Conservation (phyloP, 1,139 yeast species). For the Taphrina wiesneri region DNA sequence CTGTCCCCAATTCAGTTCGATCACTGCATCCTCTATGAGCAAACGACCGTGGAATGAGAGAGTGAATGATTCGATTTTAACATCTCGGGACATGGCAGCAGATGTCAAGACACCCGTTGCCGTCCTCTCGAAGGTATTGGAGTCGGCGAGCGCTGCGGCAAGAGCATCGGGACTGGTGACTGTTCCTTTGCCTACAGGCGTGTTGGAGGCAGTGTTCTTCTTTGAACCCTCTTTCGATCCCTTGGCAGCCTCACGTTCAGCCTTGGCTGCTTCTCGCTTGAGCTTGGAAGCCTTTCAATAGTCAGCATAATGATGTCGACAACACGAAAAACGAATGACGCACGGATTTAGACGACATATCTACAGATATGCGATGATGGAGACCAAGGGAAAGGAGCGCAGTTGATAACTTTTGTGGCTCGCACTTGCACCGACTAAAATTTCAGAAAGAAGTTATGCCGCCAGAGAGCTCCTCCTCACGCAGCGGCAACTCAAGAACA, state of each 20-base stretch:
- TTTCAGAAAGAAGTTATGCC: not conserved
- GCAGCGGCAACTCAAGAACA: not conserved
- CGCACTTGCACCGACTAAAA: conserved; percentile 7
- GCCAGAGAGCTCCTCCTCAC: not conserved
- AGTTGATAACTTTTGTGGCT: conserved; percentile 14
- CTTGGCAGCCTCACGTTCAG: conserved; percentile 24
- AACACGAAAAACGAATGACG: not conserved
- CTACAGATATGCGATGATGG: conserved; percentile 2
- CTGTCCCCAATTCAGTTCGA: conserved; percentile 95
- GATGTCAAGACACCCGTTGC: conserved; percentile 96
- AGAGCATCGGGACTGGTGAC: conserved; percentile 30
- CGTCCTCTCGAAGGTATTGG: conserved; percentile 66
- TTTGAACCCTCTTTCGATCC: conserved; percentile 24
- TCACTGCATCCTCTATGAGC: conserved; percentile 80
- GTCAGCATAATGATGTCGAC: not conserved
- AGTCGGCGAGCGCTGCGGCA: conserved; percentile 29
- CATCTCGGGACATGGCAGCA: conserved; percentile 85
- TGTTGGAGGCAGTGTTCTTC: conserved; percentile 26
- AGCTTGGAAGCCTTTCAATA: conserved; percentile 34
- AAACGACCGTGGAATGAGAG: conserved; percentile 88
- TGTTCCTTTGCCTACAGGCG: conserved; percentile 30
- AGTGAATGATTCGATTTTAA: conserved; percentile 56
- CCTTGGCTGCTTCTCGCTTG: conserved; percentile 35
- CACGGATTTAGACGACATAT: conserved; percentile 24
- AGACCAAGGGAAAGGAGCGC: not conserved